Conservation (phyloP, 2,329 filamentous ascomycete species). For the Aspergillus melleus region DNA sequence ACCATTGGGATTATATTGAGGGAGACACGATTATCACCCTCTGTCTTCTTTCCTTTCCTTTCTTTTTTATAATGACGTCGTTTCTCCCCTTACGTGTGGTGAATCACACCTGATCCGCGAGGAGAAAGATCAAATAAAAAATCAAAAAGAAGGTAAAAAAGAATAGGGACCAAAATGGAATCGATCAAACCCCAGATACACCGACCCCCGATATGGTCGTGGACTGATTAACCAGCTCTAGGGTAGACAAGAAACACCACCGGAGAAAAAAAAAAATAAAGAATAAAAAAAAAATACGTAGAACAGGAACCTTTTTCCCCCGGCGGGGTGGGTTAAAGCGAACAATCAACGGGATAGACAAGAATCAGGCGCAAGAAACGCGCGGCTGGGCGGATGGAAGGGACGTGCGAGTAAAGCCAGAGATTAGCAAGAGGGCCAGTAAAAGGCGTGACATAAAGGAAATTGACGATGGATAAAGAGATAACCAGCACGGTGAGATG, state of each 20-base stretch:
- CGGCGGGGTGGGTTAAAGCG: constrained; percentile 12
- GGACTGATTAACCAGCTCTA: not conserved
- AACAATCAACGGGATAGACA: not conserved
- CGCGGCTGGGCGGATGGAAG: constrained; percentile 40
- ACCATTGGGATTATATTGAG: constrained; percentile 37
- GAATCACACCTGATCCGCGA: constrained; percentile 5
- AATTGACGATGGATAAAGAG: constrained; percentile 34
- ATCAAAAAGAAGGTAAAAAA: not conserved
- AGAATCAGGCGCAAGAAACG: constrained; percentile 34
- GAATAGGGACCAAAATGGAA: not conserved
- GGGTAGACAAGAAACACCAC: not conserved
- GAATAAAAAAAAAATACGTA: constrained; percentile 2
- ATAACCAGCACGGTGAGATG: constrained; percentile 24
- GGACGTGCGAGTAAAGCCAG: constrained; percentile 38
- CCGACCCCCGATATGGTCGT: not conserved
- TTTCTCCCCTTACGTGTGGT: constrained; percentile 13
- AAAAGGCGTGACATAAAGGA: constrained; percentile 42
- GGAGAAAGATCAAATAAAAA: constrained; percentile 5
- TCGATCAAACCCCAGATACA: not conserved
- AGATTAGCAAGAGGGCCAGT: constrained; percentile 19
- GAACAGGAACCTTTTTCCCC: constrained; percentile 13
- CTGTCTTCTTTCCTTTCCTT: constrained; percentile 3
- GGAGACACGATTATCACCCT: constrained; percentile 10
- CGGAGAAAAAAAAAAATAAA: not conserved
- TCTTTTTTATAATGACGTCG: constrained; percentile 6